Evolutionary conservation across 768 basidiomycete genomes (phyloP), one percentile per base, ranked within the genome.

Genomic region (Lactarius hengduanensis): DNA sequence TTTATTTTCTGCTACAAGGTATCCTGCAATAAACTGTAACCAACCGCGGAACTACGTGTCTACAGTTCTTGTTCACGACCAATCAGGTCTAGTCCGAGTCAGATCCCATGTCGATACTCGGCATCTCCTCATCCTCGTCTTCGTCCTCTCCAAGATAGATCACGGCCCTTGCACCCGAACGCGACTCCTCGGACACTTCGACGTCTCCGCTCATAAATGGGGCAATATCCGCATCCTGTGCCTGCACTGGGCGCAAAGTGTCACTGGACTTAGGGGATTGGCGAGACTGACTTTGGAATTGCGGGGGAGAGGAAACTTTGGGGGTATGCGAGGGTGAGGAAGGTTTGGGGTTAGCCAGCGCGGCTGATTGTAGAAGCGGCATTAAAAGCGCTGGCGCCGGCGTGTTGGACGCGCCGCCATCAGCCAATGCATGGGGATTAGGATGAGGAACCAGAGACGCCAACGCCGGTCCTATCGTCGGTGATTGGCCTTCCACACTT

Each of bases 81-180:
- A 45, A 45, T 26, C 64, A 61, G 15, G 83, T 83, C 38, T 78
- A 78, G 50, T 93, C 92, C 4, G 91, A 90, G 75, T 94, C 92
- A 1, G 92, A 93, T 47, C 82, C 86, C 79, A 92, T 78, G 73
- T 93, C 83, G 43, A 95, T 92, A 13, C 80, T 72, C 3, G 92
- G 92, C 80, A 95, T 86, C 56, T 85, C 84, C 67, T 88, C 87
- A 68, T 90, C 88, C 16, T 91, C 88, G 4, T 86, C 80, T 9
- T 75, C 79, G n/a, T 79, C 78, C n/a, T 75, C 75, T 54, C 68
- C 66, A 18, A 47, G 66, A 55, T 62, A 16, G 9, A 47, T 36
- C 11, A 38, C 59, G 34, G 50, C 13, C 20, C 28, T 57, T 4
- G 55, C 20, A 28, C 34, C 53, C 47, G 55, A 59, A 57, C 41